A percentile compares a stretch with the other conserved stretches of the same genome.
Evolutionary conservation across 371 early-diverging fungal species (phyloP).

Genomic region (Apophysomyces ossiformis): DNA sequence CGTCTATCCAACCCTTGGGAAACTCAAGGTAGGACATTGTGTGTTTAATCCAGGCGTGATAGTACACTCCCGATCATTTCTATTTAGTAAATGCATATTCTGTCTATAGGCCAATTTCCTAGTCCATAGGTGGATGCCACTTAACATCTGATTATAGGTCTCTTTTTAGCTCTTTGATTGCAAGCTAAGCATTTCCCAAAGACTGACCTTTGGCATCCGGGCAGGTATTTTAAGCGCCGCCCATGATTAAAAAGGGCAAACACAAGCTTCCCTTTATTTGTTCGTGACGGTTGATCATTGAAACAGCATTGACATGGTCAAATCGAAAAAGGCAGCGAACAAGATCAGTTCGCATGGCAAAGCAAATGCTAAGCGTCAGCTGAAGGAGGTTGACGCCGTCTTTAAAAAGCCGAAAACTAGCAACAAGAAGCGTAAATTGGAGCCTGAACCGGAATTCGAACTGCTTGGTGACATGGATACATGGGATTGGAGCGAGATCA

Average conservation of each 20-base stretch:
- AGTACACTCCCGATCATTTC: too few species aligned
- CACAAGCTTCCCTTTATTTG: neutral
- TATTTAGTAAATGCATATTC: too few species aligned
- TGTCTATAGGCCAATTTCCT: too few species aligned
- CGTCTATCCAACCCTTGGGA: too few species aligned
- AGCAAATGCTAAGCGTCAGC: neutral
- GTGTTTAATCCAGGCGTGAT: too few species aligned
- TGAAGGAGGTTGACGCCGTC: neutral
- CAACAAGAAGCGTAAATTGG: slow-evolving; percentile 18
- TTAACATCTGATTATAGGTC: too few species aligned
- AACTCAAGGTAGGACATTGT: too few species aligned
- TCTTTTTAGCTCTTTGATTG: too few species aligned
- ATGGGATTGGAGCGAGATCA: slow-evolving; percentile 71
- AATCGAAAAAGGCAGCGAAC: neutral
- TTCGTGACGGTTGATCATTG: neutral
- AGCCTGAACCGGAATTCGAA: slow-evolving; percentile 33
- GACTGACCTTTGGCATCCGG: too few species aligned
- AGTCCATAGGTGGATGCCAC: too few species aligned
- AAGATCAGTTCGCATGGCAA: neutral
- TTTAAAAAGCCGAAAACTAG: neutral
- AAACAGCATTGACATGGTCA: neutral
- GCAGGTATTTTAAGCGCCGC: neutral
- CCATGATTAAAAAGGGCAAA: neutral
- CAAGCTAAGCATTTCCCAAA: too few species aligned
- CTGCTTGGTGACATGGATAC: slow-evolving; percentile 46